Evolutionary conservation across 164 flowering plant genomes (phyloP).

Genomic region (Sextonia rubra): DNA sequence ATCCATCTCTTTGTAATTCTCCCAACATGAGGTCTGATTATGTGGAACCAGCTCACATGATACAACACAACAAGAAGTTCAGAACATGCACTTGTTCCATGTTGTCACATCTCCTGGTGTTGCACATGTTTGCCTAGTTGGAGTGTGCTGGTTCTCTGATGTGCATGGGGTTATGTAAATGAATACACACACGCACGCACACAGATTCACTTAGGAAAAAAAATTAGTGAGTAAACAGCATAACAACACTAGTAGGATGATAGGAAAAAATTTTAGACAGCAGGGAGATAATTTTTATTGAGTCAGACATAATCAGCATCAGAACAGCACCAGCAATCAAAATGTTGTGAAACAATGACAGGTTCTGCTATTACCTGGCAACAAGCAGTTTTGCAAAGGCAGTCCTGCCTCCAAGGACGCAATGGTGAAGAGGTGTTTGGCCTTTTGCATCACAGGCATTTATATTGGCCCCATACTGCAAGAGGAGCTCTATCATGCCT

Average conservation of each 20-base stretch:
- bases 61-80: not conserved
- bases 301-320: not conserved
- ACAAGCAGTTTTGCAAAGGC: conserved; percentile 57
- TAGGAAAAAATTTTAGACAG: no score
- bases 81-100: not conserved
- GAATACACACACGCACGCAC: not conserved
- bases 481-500: conserved; percentile 86
- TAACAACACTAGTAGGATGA: not conserved
- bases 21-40: not conserved
- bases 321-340: not conserved
- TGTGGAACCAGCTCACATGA: not conserved
- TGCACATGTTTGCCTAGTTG: not conserved
- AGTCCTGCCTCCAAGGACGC: conserved; percentile 44
- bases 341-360: not conserved
- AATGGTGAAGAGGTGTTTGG: conserved; percentile 73
- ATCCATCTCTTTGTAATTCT: not conserved
- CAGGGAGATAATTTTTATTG: not conserved
- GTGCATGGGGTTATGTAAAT: not conserved
- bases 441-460: conserved; percentile 65
- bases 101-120: not conserved
- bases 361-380: conserved; percentile 39
- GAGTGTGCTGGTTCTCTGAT: not conserved
- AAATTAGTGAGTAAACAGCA: no score
- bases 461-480: conserved; percentile 81
- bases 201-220: not conserved